phyloP scores from a whole-genome alignment of 257 asterid genomes.

The Solanum arcanum region DNA sequence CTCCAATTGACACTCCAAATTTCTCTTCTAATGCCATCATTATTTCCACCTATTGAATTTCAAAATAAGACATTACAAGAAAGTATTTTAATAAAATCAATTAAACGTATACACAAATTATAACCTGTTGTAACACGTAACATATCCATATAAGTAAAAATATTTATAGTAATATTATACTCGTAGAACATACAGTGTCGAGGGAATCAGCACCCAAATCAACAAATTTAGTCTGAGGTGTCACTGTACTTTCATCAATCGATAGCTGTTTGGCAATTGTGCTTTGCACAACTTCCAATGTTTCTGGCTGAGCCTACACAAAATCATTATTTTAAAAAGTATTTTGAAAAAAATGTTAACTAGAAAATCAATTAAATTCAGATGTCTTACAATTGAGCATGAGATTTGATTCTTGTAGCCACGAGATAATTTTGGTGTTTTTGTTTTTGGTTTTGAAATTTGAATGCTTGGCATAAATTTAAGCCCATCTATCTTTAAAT shows the following conservation, averaged over 20 bases:
- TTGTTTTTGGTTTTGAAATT: neutral
- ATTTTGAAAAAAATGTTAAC: neutral
- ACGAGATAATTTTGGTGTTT: neutral
- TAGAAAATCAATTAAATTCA: neutral
- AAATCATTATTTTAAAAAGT: neutral
- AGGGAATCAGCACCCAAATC: conserved; percentile 54
- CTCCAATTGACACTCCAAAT: conserved; percentile 44
- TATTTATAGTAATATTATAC: neutral
- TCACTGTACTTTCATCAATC: conserved; percentile 26
- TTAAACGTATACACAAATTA: neutral
- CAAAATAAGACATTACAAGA: no score
- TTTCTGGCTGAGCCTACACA: conserved; percentile 25
- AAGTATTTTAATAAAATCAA: neutral
- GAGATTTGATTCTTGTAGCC: neutral
- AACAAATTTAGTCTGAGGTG: conserved; percentile 28
- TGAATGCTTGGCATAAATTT: neutral
- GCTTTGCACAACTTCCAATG: conserved; percentile 28
- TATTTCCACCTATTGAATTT: conserved; percentile 25
- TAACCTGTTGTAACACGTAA: neutral
- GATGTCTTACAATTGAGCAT: neutral
- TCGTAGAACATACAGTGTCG: conserved; percentile 26
- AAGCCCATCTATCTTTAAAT: neutral
- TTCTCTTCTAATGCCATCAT: conserved; percentile 52
- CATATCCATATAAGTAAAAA: neutral
- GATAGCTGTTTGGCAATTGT: conserved; percentile 42